Evolutionary conservation across 805 yeast species (phyloP), one percentile per base, ranked within the genome.

Genomic region (Schizosaccharomyces octosporus): DNA sequence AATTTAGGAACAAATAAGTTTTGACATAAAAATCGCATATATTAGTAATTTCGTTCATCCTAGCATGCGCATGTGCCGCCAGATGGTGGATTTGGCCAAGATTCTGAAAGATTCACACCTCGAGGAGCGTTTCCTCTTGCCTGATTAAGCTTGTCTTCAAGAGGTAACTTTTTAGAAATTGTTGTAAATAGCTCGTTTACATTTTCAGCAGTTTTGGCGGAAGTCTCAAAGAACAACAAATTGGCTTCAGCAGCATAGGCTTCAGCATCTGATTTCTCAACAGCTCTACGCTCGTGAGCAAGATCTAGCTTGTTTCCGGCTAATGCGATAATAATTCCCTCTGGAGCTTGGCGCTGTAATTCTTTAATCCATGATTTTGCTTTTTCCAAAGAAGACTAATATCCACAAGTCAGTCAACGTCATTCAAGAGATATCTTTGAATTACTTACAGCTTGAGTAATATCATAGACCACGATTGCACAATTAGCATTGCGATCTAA

Each of bases 321-420:
- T 9, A 93, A 71, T 42, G 90, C 87, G 65, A 93, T 85, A 57
- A 88, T 82, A 61, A 89, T 80, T 61, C 82, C 80, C 62, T 69
- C 81, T 57, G 77, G 76, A 6, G 94, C 94, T 70, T 88, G 96
- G 64, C 84, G 81, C 72, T 85, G 86, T 64, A 90, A 76, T 73
- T 93, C 97, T 62, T 83, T 82, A n/a, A 87, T 81, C 98, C 98
- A 93, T 63, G 80, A 81, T 67, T 84, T 81, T 0, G 96, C 96
- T 63, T 86, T 80, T 29, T 76, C 78, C 66, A 90, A 79, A 24
- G 95, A 86, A 5, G 83, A 21, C 57, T 51, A n/a, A 31, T 24
- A 42, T 21, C 42, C 15, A n/a, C 11, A 45, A 13, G n/a, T 11
- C 27, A 17, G 24, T 60, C 19, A 36, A 15, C 7, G 17, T 2